Evolutionary conservation across 805 yeast species (phyloP).

Genomic region (Zygotorulaspora florentina): DNA sequence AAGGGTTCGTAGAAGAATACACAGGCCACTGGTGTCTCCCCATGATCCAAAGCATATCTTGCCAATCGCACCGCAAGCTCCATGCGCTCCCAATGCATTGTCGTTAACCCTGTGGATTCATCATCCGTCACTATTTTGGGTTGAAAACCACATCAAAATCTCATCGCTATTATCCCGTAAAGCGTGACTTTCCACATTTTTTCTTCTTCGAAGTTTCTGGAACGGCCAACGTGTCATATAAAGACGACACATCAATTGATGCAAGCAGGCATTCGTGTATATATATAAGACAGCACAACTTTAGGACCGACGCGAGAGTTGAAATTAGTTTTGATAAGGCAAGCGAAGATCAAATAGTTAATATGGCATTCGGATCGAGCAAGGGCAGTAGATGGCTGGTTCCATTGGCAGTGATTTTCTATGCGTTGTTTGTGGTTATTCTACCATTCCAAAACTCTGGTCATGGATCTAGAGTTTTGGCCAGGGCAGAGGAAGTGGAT

Average conservation of each 20-base stretch:
- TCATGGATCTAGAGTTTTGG: conserved; percentile 30
- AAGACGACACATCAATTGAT: conserved; percentile 4
- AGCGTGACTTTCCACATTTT: not conserved
- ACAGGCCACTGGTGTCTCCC: conserved; percentile 85
- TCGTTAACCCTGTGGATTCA: not conserved
- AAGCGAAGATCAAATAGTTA: not conserved
- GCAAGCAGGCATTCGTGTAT: not conserved
- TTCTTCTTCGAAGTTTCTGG: conserved; percentile 7
- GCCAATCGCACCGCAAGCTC: conserved; percentile 53
- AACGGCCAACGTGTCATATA: conserved; percentile 4
- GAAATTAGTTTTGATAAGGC: too few relatives aligned
- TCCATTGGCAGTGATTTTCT: conserved; percentile 42
- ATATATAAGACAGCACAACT: not conserved
- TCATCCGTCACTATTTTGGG: not conserved
- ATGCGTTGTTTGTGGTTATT: conserved; percentile 30
- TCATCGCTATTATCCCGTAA: not conserved
- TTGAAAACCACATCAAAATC: not conserved
- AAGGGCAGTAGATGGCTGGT: conserved; percentile 37
- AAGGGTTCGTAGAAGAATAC: conserved; percentile 50
- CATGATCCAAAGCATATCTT: conserved; percentile 54
- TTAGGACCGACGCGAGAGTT: too few relatives aligned
- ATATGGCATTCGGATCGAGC: conserved; percentile 13
- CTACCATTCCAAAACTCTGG: conserved; percentile 29
- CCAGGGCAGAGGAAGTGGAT: conserved; percentile 40
- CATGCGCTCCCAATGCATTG: conserved; percentile 41